Conservation (phyloP, 2,329 filamentous ascomycete genomes). For the Pseudogymnoascus sp. region DNA sequence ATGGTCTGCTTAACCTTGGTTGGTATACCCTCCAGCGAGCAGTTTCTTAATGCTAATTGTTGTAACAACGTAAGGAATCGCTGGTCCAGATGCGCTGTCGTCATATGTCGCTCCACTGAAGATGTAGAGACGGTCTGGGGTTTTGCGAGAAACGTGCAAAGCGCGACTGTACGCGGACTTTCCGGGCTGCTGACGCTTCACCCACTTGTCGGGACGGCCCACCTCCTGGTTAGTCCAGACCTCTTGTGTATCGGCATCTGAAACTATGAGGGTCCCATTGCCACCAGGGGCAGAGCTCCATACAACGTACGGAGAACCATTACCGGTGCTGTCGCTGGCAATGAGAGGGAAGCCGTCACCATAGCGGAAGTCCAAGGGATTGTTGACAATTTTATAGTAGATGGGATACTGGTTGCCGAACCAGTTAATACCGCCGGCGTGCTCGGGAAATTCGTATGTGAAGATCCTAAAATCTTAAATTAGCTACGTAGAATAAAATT, state of each 20-base stretch:
- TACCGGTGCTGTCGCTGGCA: conserved; percentile 21
- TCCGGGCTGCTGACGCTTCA: conserved; percentile 23
- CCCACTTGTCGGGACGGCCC: conserved; percentile 25
- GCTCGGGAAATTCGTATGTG: conserved; percentile 46
- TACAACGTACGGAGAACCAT: conserved; percentile 25
- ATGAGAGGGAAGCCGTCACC: conserved; percentile 20
- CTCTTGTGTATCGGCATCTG: conserved; percentile 18
- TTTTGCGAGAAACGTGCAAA: conserved; percentile 21
- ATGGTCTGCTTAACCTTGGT: not conserved
- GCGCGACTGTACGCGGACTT: conserved; percentile 24
- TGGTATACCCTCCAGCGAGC: not conserved
- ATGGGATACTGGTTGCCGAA: conserved; percentile 21
- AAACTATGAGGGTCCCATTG: conserved; percentile 28
- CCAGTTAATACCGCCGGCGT: not conserved
- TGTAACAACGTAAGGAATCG: not conserved
- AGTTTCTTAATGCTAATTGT: not conserved
- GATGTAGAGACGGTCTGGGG: conserved; percentile 25
- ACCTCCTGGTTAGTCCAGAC: conserved; percentile 26
- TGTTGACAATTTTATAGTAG: conserved; percentile 27
- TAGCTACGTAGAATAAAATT: not conserved
- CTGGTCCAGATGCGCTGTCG: not conserved
- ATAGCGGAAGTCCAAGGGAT: conserved; percentile 23
- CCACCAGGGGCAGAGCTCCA: conserved; percentile 25
- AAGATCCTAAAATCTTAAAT: conserved; percentile 22
- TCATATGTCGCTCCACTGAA: conserved; percentile 20